Conservation (phyloP, 805 yeast species). For the Zygoascus ofunaensis region DNA sequence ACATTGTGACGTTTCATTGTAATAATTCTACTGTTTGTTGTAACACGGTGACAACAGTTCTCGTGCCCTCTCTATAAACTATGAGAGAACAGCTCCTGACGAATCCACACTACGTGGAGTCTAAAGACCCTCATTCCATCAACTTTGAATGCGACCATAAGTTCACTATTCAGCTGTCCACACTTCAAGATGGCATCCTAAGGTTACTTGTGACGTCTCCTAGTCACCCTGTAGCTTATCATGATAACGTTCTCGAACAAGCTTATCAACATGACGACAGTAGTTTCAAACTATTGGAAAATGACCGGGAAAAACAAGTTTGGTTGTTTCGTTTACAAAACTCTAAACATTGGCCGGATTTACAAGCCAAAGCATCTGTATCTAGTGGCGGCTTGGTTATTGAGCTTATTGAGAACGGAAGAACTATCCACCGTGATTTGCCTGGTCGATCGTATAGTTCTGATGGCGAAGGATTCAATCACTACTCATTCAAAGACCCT, state of each 20-base stretch:
- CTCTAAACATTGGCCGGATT: too few species aligned
- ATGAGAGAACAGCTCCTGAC: not conserved
- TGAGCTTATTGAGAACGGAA: not conserved
- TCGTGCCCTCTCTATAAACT: too few species aligned
- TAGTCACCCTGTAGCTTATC: not conserved
- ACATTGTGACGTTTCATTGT: too few species aligned
- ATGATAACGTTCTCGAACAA: not conserved
- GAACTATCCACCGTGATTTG: not conserved
- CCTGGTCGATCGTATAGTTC: not conserved
- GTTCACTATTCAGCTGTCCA: not conserved
- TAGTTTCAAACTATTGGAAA: not conserved
- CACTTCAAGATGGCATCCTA: not conserved
- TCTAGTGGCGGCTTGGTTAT: not conserved
- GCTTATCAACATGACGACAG: not conserved
- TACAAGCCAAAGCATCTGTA: not conserved
- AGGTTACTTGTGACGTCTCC: not conserved
- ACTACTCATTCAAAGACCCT: not conserved
- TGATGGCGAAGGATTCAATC: conserved; percentile 4
- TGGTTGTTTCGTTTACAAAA: not conserved
- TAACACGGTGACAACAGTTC: too few species aligned
- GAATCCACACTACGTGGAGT: not conserved
- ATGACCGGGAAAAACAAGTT: not conserved
- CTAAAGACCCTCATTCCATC: not conserved
- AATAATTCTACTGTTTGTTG: too few species aligned
- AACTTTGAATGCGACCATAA: not conserved